phyloP scores from a whole-genome alignment of 495 filamentous ascomycete genomes.

The Aspergillus sclerotioniger region DNA sequence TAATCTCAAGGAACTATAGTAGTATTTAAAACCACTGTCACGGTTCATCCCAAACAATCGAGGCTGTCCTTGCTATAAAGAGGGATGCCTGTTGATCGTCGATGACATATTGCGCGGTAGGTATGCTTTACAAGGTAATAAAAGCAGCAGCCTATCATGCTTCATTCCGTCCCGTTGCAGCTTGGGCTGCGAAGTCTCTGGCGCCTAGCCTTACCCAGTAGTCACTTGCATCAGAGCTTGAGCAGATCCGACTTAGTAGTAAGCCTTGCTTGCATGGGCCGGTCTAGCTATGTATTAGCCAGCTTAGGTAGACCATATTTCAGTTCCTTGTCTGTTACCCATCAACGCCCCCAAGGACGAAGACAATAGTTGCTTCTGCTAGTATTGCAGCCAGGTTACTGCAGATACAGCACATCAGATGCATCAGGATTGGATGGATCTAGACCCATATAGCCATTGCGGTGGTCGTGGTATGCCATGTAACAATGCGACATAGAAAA shows the following conservation, averaged over 20 bases:
- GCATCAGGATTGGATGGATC: neutral
- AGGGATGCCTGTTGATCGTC: neutral
- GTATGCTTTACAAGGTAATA: neutral
- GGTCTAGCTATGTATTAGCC: neutral
- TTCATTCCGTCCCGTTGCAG: neutral
- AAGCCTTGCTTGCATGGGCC: neutral
- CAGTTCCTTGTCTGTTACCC: neutral
- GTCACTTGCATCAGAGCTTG: neutral
- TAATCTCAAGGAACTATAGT: neutral
- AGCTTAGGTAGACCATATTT: neutral
- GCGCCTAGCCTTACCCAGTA: neutral
- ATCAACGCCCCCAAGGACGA: neutral
- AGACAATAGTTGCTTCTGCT: neutral
- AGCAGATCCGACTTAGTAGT: neutral
- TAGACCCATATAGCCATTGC: conserved; percentile 7
- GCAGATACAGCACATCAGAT: neutral
- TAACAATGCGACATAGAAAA: neutral
- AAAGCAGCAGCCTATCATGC: neutral
- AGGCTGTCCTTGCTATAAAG: neutral
- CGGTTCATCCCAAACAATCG: neutral
- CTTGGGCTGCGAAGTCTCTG: neutral
- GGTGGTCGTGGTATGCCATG: neutral
- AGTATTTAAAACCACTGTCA: neutral
- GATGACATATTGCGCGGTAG: neutral
- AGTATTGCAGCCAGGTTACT: neutral